Evolutionary conservation across 805 yeast genomes (phyloP), one percentile per base, ranked within the genome.

Genomic region (Barnettozyma pratensis): DNA sequence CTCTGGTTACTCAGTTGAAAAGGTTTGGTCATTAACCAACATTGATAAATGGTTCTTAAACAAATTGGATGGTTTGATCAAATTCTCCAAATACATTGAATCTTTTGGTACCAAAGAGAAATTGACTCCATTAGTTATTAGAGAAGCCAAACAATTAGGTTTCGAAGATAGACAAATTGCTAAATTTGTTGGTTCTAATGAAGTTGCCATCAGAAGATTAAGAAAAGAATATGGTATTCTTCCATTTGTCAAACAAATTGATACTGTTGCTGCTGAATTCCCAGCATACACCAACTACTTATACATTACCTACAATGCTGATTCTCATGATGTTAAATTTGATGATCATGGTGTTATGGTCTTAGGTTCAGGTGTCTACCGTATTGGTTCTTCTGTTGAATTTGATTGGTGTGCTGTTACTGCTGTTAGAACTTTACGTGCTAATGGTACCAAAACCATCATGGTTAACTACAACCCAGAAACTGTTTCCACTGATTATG

Each of bases 341-440:
- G 83, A 90, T 57, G 97, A 92, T 56, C 83, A 90, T 55, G 97
- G 97, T 68, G 85, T 87, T 45, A 87, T 92, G 87, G 99, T 92
- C 39, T 76, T 92, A 51, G 98, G 98, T 57, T 90, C 97, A 5
- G 99, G 99, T 78, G 99, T 94, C 41, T 92, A 92, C 79, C 83
- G 99, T 74, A 92, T 92, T 66, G 99, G 99, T 61, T 94, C 98
- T 6, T 92, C 98, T 31, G 99, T 92, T 53, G 99, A 92, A 72
- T 92, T 92, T 66, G 99, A 92, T 73, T 92, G 98, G 97, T 92
- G 99, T 81, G 98, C 98, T 42, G 99, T 92, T 50, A 81, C 96
- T 56, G 94, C 98, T 42, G 94, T 90, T 55, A 83, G 98, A 72
- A 89, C 98, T 38, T 76, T 92, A 65, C 82, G 99, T 62, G 85